A percentile compares a stretch with the other conserved stretches of the same genome.
These are phyloP conservation scores for Lactarius hatsudake DNA, from an alignment of 768 basidiomycete species.

Conservation along the genomic window DNA sequence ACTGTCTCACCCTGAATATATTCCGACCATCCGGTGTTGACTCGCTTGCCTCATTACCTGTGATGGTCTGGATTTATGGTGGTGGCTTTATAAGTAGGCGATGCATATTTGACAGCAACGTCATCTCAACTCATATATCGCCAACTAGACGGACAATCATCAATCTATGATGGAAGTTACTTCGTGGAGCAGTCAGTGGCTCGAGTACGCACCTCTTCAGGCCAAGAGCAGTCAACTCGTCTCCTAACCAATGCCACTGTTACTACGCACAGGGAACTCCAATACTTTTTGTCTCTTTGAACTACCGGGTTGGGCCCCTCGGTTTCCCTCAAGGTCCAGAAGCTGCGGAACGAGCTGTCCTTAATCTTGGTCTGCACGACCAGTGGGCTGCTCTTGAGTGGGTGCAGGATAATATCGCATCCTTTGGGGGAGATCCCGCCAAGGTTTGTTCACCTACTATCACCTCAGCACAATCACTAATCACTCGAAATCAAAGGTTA, in stretches of 20 bases:
- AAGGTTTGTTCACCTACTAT: conserved; percentile 18
- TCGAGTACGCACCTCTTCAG: conserved; percentile 12
- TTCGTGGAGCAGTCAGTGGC: conserved; percentile 19
- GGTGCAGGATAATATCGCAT: conserved; percentile 33
- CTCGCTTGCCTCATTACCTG: conserved; percentile 36
- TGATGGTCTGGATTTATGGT: conserved; percentile 47
- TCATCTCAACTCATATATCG: background rate
- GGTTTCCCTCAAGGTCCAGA: conserved; percentile 47
- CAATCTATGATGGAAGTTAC: conserved; percentile 1
- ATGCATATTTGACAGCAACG: background rate
- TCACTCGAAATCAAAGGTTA: conserved; percentile 31
- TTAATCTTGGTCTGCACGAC: conserved; percentile 49
- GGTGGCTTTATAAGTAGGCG: conserved; percentile 35
- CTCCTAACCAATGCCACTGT: background rate
- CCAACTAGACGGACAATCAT: conserved; percentile 16
- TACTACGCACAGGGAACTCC: conserved; percentile 19
- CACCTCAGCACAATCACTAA: background rate
- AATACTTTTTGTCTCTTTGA: conserved; percentile 48
- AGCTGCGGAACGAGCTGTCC: conserved; percentile 38
- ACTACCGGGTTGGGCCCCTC: conserved; percentile 50
- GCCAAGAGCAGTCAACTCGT: background rate
- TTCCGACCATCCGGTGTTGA: conserved; percentile 39
- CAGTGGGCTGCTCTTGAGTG: conserved; percentile 36
- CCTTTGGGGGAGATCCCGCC: conserved; percentile 34
- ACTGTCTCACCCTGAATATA: conserved; percentile 50